Percentiles rank a stretch among this genome's conserved stretches.
Evolutionary conservation across 106 monocot species (phyloP).

Genomic region (Dioscorea zingiberensis): DNA sequence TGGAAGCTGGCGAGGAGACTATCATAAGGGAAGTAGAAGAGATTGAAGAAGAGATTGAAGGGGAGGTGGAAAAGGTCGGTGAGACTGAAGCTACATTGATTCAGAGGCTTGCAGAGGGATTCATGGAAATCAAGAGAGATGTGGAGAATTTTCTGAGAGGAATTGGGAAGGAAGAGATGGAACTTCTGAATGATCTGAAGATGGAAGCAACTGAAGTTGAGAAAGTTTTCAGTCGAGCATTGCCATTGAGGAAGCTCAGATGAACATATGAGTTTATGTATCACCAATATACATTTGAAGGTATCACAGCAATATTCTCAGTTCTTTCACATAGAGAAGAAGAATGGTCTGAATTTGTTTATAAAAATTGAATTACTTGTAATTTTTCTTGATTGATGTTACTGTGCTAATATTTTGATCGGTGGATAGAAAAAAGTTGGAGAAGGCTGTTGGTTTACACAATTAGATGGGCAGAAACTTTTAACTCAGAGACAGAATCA

Average conservation of each 20-base stretch:
- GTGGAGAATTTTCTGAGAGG: slow-evolving; percentile 50
- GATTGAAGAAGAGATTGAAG: slow-evolving; percentile 60
- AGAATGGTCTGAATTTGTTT: too few relatives aligned
- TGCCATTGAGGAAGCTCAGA: slow-evolving; percentile 81
- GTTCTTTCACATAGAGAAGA: too few relatives aligned
- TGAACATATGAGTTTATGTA: slow-evolving; percentile 7
- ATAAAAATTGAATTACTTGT: too few relatives aligned
- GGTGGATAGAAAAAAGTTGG: too few relatives aligned
- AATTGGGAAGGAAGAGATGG: slow-evolving; percentile 78
- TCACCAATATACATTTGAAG: too few relatives aligned
- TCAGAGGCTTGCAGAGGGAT: slow-evolving; percentile 50
- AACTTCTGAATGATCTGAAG: slow-evolving; percentile 66
- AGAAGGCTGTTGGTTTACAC: too few relatives aligned
- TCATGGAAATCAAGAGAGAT: slow-evolving; percentile 55
- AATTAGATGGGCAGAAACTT: neutral
- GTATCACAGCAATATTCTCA: too few relatives aligned
- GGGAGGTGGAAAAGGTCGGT: slow-evolving; percentile 56
- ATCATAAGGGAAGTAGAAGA: slow-evolving; percentile 81
- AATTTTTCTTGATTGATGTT: too few relatives aligned
- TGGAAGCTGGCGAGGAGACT: slow-evolving; percentile 84
- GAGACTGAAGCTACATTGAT: slow-evolving; percentile 49
- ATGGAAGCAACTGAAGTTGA: slow-evolving; percentile 86
- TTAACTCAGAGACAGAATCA: neutral
- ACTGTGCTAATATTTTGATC: too few relatives aligned
- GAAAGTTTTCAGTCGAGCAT: slow-evolving; percentile 55